Evolutionary conservation across 495 filamentous ascomycete species (phyloP).

Genomic region (Daldinia caldariorum): DNA sequence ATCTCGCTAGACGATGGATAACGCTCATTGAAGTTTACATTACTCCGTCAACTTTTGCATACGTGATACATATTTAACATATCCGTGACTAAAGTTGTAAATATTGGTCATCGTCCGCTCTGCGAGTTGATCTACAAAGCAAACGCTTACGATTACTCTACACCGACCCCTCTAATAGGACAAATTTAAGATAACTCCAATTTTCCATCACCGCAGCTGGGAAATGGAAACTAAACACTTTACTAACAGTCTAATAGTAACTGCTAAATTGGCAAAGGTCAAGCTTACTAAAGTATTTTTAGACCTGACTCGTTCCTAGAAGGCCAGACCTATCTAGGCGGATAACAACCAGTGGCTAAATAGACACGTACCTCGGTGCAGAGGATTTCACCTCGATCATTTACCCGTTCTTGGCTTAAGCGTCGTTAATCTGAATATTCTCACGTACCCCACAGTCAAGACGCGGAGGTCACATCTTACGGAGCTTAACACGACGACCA

Average conservation of each 20-base stretch:
- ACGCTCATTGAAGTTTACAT: constrained; percentile 42
- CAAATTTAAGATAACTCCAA: background rate
- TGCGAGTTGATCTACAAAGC: background rate
- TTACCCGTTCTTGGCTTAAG: constrained; percentile 46
- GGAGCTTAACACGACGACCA: constrained; percentile 38
- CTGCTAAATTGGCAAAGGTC: background rate
- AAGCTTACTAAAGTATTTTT: constrained; percentile 18
- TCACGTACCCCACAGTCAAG: constrained; percentile 39
- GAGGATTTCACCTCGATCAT: constrained; percentile 40
- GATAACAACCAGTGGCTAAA: constrained; percentile 40
- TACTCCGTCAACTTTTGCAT: background rate
- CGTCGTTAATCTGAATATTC: constrained; percentile 36
- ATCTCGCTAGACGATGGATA: constrained; percentile 44
- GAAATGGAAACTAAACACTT: background rate
- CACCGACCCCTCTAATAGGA: background rate
- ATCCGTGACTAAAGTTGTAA: too few species aligned
- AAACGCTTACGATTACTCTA: background rate
- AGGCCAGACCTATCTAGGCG: constrained; percentile 31
- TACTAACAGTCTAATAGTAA: background rate
- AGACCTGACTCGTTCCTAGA: background rate
- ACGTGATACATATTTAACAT: background rate
- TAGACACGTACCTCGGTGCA: constrained; percentile 36
- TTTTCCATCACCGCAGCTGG: background rate
- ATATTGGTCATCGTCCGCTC: background rate
- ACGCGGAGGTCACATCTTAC: constrained; percentile 40